Conservation (phyloP, 257 asterid species). For the Fraxinus americana region DNA sequence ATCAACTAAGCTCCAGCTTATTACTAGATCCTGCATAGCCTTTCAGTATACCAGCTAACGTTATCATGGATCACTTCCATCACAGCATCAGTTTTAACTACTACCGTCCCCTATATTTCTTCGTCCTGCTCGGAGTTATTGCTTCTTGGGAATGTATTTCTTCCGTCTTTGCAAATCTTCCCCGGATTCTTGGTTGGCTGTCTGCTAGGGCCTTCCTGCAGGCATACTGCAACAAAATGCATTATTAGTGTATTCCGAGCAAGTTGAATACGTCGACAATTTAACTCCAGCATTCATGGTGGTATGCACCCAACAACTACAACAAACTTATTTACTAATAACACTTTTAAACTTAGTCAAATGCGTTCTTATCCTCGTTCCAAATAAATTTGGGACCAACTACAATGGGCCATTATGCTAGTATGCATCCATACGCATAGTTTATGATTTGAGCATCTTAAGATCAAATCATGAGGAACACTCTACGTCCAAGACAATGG, state of each 20-base stretch:
- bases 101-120: conserved; percentile 17
- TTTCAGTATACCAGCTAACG: conserved; percentile 15
- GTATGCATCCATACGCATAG: not conserved
- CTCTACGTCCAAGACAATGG: not conserved
- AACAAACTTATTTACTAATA: not conserved
- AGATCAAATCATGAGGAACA: not conserved
- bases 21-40: conserved; percentile 35
- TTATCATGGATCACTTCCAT: conserved; percentile 16
- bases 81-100: conserved; percentile 12
- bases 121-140: conserved; percentile 25
- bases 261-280: not conserved
- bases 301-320: not conserved
- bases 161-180: conserved; percentile 88
- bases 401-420: not conserved
- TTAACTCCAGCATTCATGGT: not conserved
- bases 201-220: conserved; percentile 99
- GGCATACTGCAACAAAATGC: conserved; percentile 59
- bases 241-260: conserved; percentile 3
- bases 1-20: conserved; percentile 33
- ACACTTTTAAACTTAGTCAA: not conserved
- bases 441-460: not conserved
- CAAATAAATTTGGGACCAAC: not conserved
- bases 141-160: conserved; percentile 52
- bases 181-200: conserved; percentile 92
- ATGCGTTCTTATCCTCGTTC: not conserved